A percentile compares a stretch with the other conserved stretches of the same genome.
These are phyloP conservation scores for Entomortierella beljakovae DNA, from an alignment of 192 early-diverging fungal species.

Conservation along the genomic window DNA sequence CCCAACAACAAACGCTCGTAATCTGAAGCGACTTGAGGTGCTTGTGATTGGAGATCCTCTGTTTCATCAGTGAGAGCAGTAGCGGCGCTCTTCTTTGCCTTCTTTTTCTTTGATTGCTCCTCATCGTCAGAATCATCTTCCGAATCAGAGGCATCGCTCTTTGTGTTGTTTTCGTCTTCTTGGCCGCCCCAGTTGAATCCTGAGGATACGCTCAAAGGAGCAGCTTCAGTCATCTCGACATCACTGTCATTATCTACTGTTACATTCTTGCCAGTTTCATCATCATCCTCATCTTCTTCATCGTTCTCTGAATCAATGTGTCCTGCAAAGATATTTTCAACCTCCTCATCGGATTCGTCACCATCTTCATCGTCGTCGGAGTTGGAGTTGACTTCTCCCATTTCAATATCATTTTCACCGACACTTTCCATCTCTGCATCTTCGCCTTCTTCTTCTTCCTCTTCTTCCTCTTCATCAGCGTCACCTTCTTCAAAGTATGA, in stretches of 20 bases:
- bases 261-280: background rate
- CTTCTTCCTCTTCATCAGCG: slow-evolving; percentile 36
- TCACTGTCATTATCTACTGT: slow-evolving; percentile 34
- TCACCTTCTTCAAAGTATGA: slow-evolving; percentile 82
- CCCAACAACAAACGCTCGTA: slow-evolving; percentile 95
- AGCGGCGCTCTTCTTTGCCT: slow-evolving; percentile 59
- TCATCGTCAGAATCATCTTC: slow-evolving; percentile 56
- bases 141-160: slow-evolving; percentile 45
- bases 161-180: slow-evolving; percentile 53
- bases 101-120: slow-evolving; percentile 60
- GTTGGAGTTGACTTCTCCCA: slow-evolving; percentile 50
- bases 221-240: slow-evolving; percentile 42
- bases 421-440: slow-evolving; percentile 28
- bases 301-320: slow-evolving; percentile 49
- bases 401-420: slow-evolving; percentile 40
- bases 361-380: slow-evolving; percentile 41
- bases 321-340: slow-evolving; percentile 35
- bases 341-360: slow-evolving; percentile 25
- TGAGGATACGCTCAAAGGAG: slow-evolving; percentile 25
- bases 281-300: slow-evolving; percentile 7
- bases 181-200: slow-evolving; percentile 54
- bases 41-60: slow-evolving; percentile 70
- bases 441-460: slow-evolving; percentile 12
- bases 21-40: slow-evolving; percentile 83
- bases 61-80: slow-evolving; percentile 74